Evolutionary conservation across 495 filamentous ascomycete species (phyloP).

Genomic region (Hyaloscypha variabilis): DNA sequence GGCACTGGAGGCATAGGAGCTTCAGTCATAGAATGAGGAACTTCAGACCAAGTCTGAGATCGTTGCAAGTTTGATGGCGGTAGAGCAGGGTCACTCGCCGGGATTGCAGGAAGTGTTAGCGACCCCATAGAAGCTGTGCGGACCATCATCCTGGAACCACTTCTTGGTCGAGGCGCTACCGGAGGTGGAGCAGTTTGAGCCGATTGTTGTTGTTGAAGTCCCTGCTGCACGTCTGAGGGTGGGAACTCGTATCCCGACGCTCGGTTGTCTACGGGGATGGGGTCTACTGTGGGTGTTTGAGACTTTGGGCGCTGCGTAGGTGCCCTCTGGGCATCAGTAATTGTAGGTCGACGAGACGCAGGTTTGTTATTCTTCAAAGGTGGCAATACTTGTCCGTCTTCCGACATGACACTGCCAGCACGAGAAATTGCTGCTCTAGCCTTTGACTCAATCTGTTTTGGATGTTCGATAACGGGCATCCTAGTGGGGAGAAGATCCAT

Average conservation of each 20-base stretch:
- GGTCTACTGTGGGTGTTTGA: neutral
- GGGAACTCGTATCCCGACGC: neutral
- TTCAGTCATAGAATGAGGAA: constrained; percentile 37
- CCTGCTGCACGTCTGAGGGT: neutral
- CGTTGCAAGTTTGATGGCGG: constrained; percentile 46
- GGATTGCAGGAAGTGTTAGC: constrained; percentile 44
- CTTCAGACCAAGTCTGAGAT: constrained; percentile 49
- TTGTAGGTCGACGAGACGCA: constrained; percentile 1
- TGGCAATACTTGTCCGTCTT: constrained; percentile 31
- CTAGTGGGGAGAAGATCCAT: constrained; percentile 34
- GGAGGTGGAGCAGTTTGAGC: constrained; percentile 1
- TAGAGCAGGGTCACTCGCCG: constrained; percentile 59
- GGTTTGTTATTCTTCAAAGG: constrained; percentile 18
- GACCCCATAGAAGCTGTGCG: constrained; percentile 38
- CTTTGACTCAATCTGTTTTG: constrained; percentile 4
- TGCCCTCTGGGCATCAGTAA: neutral
- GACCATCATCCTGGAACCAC: constrained; percentile 28
- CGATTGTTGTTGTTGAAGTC: neutral
- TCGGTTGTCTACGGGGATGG: neutral
- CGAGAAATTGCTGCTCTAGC: constrained; percentile 19
- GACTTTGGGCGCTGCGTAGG: neutral
- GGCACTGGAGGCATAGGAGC: constrained; percentile 28
- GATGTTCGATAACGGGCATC: constrained; percentile 21
- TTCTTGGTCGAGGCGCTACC: neutral
- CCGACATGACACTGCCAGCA: constrained; percentile 28